Evolutionary conservation across 192 early-diverging fungal genomes (phyloP), one percentile per base, ranked within the genome.

Genomic region (Bifiguratus adelaidae): DNA sequence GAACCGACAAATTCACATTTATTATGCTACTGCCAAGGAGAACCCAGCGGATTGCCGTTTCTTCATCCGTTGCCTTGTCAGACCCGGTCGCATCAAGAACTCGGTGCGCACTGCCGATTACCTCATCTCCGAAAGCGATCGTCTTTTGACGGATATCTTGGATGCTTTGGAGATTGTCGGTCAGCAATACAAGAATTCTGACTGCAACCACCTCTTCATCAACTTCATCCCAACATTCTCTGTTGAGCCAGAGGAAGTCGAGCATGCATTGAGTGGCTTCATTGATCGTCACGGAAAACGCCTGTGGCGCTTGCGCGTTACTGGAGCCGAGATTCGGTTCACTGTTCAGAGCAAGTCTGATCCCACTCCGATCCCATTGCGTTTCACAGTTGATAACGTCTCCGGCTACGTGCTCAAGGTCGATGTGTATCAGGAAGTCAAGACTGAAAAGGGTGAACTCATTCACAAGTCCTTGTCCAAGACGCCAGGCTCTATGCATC

Each of bases 191-290:
- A 88, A 91, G 55, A 93, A 95, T 75, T 91, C 88, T 32, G 95
- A 99, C 68, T 94, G 93, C 76, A 99, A 99, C 70, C 95, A 99
- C 55, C 63, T 97, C 62, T 94, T 97, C 57, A 89, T 99, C 68
- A 95, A 93, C 82, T 97, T 95, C 58, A 82, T 99, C 59, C 93
- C 93, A 13, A 93, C 85, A 27, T 95, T 97, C 74, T 78, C 84
- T 44, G 66, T 99, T 56, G 87, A 92, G 52, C 70, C 82, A 5
- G 70, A 80, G 49, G 80, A 86, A 51, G 83, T 95, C 46, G 88
- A 92, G 61, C 59, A 73, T 27, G 84, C 85, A 13, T 71, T 95
- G 44, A 85, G 80, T 56, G 88, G 87, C 11, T 86, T 99, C 62
- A 74, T 96, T 29, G 86, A 92, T 50, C 78, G 93, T 42, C 92